phyloP scores from a whole-genome alignment of 2,329 filamentous ascomycete genomes.

The Raffaelea ambrosiae region DNA sequence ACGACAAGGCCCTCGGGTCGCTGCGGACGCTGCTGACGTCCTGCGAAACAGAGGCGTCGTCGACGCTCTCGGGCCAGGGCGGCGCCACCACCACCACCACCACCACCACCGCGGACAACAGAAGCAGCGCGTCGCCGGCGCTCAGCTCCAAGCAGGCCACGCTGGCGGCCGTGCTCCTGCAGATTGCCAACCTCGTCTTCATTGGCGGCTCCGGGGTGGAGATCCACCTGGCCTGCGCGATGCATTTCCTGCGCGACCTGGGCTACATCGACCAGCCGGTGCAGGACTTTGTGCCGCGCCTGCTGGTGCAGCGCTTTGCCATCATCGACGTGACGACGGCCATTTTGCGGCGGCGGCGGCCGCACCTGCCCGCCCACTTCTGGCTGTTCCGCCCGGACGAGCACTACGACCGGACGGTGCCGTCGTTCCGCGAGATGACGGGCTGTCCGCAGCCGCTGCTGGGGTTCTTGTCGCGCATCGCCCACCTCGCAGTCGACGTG shows the following conservation, averaged over 20 bases:
- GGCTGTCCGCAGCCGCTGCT: background rate
- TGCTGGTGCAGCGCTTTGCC: background rate
- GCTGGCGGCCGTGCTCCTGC: background rate
- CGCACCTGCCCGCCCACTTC: background rate
- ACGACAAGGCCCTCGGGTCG: background rate
- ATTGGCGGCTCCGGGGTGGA: background rate
- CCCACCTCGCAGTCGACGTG: background rate
- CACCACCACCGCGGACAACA: background rate
- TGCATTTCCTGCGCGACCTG: background rate
- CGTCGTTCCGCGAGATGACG: background rate
- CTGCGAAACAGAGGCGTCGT: background rate
- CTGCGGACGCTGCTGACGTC: background rate
- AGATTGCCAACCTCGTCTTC: background rate
- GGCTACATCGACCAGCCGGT: background rate
- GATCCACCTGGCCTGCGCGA: background rate
- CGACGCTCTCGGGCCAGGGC: too few species aligned
- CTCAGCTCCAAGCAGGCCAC: background rate
- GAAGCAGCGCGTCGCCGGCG: background rate
- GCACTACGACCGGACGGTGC: background rate
- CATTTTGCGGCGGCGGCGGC: background rate
- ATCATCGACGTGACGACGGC: background rate
- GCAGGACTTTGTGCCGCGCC: background rate
- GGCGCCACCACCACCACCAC: too few species aligned
- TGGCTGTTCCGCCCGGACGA: background rate
- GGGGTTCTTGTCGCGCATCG: background rate